Evolutionary conservation across 306 rosid genomes (phyloP), one percentile per base, ranked within the genome.

Genomic region (Comarum palustre): DNA sequence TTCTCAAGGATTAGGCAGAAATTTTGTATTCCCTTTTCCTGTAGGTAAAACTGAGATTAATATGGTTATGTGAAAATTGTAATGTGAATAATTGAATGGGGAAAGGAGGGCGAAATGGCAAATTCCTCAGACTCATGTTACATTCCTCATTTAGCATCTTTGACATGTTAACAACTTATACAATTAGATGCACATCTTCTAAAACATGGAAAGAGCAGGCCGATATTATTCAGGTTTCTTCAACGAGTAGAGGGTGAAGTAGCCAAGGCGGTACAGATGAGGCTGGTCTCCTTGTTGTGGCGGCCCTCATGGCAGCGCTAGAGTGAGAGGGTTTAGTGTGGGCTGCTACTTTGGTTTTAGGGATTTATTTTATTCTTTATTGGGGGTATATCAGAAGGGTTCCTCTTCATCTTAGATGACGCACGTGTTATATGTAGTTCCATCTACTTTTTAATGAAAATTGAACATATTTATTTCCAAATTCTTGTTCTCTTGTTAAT

Each of bases 171-270:
- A 48, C 5, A 3, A 17, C 55, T 4, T n/a, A n/a, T n/a, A 14
- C 48, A 45, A 12, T 3, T 45, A 47, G 7, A 3, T 47, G 24
- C 55, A n/a, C 27, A 20, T 5, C 29, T n/a, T 22, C 20, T 52
- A 20, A 52, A 50, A 50, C 60, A 22, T 20, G 42, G 27, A 58
- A 58, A 58, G 38, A 5, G 63, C 34, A 27, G 11, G 60, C 16
- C 13, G 31, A 3, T 54, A 54, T 54, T 24, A 57, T 57, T 89
- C 86, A 0, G 95, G 97, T 55, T 94, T 91, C 68, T 89, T 91
- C 73, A 52, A 61, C 27, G 74, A 3, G 57, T 82, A 94, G 8
- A 85, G 82, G 24, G 86, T 85, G n/a, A 75, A 16, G 69, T 89
- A 91, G 0, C 89, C 95, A 0, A 82, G 72, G 80, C 73, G 2